These are phyloP conservation scores for Candida ortonii DNA, from an alignment of 805 yeast species.

Conservation along the genomic window DNA sequence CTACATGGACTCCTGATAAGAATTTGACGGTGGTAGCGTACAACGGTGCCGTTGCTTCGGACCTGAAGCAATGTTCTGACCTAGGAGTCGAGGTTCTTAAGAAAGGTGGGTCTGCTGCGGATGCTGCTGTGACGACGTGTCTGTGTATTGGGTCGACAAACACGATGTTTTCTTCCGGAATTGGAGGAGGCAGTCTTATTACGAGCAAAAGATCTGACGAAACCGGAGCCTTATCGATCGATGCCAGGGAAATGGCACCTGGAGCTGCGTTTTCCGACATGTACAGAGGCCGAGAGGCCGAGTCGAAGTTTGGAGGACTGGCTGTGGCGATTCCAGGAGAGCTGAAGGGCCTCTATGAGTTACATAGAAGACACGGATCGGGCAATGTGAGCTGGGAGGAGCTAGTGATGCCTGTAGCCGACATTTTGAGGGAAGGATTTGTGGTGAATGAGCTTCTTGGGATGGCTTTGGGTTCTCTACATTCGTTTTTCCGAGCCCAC, in stretches of 20 bases:
- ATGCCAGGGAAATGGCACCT: slow-evolving; percentile 91
- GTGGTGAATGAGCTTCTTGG: slow-evolving; percentile 43
- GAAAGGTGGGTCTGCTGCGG: slow-evolving; percentile 81
- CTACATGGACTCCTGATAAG: slow-evolving; percentile 42
- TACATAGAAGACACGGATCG: slow-evolving; percentile 61
- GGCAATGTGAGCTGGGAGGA: slow-evolving; percentile 72
- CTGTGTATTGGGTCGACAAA: slow-evolving; percentile 83
- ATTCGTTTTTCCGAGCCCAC: slow-evolving; percentile 30
- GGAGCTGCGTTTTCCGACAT: slow-evolving; percentile 55
- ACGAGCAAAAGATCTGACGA: slow-evolving; percentile 40
- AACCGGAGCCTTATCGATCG: slow-evolving; percentile 58
- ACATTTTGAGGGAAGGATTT: slow-evolving; percentile 66
- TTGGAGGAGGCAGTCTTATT: slow-evolving; percentile 92
- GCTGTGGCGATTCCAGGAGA: slow-evolving; percentile 93
- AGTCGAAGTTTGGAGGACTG: slow-evolving; percentile 77
- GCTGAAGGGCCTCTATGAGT: slow-evolving; percentile 69
- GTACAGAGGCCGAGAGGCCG: slow-evolving; percentile 47
- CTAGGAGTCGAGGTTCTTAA: slow-evolving; percentile 57
- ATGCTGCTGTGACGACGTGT: slow-evolving; percentile 86
- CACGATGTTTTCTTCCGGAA: slow-evolving; percentile 83
- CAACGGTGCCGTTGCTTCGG: slow-evolving; percentile 66
- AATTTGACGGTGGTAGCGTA: slow-evolving; percentile 39
- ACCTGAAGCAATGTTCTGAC: slow-evolving; percentile 58
- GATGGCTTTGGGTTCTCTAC: slow-evolving; percentile 39
- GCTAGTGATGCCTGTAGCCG: slow-evolving; percentile 71